A percentile compares a stretch with the other conserved stretches of the same genome.
phyloP scores from a whole-genome alignment of 225 moss, liverwort and hornwort genomes.

The Pleurozium schreberi region DNA sequence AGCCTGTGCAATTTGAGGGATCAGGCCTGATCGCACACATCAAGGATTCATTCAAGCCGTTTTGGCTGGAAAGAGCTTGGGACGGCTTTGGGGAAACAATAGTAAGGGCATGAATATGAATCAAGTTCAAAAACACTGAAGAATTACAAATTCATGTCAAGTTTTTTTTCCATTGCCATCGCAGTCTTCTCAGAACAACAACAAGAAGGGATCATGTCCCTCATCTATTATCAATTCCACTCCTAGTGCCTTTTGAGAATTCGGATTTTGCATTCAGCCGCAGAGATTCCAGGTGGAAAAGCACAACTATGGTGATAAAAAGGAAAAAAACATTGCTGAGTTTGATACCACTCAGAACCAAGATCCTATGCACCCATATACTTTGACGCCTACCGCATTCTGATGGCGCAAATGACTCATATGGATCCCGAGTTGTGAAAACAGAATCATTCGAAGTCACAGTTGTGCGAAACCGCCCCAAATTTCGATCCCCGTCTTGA shows the following conservation, averaged over 20 bases:
- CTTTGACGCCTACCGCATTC: neutral
- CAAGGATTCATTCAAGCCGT: constrained; percentile 33
- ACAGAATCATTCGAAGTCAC: no score
- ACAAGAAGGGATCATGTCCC: no score
- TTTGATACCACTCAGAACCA: neutral
- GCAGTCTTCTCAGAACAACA: neutral
- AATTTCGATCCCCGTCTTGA: no score
- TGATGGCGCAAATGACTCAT: neutral
- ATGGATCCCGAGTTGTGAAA: no score
- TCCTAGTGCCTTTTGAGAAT: neutral
- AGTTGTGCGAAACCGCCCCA: no score
- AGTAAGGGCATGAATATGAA: neutral
- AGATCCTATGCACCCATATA: neutral
- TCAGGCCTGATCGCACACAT: constrained; percentile 72
- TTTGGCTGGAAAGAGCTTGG: neutral
- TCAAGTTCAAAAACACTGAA: neutral
- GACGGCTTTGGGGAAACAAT: neutral
- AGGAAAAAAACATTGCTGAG: neutral
- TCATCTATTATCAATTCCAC: no score
- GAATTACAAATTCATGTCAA: neutral
- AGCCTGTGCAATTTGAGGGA: constrained; percentile 68
- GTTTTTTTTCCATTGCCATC: neutral
- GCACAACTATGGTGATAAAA: neutral
- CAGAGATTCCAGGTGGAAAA: neutral
- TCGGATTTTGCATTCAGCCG: neutral